A percentile compares a stretch with the other conserved stretches of the same genome.
phyloP scores from a whole-genome alignment of 2,329 filamentous ascomycete species.

The Hymenoscyphus occultus region DNA sequence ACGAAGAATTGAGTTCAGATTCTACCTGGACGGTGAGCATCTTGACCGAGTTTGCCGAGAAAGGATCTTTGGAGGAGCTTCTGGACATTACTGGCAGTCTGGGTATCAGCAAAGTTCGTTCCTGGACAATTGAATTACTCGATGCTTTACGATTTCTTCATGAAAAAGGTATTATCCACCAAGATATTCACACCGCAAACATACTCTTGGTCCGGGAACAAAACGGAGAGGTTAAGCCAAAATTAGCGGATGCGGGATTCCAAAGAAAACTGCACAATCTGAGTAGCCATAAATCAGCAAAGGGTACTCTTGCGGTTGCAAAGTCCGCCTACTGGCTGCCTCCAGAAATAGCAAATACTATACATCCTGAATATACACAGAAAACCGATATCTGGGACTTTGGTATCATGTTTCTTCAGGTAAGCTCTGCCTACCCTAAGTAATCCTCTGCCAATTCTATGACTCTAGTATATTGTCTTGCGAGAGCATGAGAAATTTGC shows the following conservation, averaged over 20 bases:
- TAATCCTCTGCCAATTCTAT: neutral
- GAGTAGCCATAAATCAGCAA: constrained; percentile 49
- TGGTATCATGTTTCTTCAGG: constrained; percentile 81
- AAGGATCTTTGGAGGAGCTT: constrained; percentile 78
- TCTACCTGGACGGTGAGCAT: constrained; percentile 69
- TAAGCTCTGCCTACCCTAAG: neutral
- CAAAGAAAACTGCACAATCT: constrained; percentile 66
- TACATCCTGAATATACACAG: constrained; percentile 60
- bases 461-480: neutral
- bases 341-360: constrained; percentile 66
- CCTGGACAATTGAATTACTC: constrained; percentile 89
- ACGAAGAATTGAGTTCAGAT: constrained; percentile 41
- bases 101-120: constrained; percentile 70
- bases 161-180: constrained; percentile 78
- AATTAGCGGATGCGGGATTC: constrained; percentile 71
- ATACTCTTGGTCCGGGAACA: constrained; percentile 71
- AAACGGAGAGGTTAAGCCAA: constrained; percentile 67
- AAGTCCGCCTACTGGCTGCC: constrained; percentile 81
- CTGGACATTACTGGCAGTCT: constrained; percentile 75
- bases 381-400: constrained; percentile 97
- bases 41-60: constrained; percentile 73
- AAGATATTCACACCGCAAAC: constrained; percentile 76
- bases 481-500: neutral
- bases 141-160: constrained; percentile 88
- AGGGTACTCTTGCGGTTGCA: constrained; percentile 55